Evolutionary conservation across 345 rosid genomes (phyloP).

Genomic region (Lepidium sativum): DNA sequence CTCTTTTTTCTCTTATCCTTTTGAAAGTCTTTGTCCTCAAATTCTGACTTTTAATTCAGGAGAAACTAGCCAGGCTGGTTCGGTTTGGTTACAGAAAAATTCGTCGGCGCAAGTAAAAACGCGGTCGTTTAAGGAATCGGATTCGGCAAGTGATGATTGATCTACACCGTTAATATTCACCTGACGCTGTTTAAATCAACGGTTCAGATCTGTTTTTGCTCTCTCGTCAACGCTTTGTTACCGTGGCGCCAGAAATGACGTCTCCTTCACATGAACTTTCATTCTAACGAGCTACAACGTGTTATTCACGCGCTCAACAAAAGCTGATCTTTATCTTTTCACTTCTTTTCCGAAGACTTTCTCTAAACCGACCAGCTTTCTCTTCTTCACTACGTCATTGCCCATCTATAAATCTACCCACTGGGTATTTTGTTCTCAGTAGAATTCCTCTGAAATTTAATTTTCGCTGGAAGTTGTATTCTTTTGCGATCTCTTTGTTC

Average conservation of each 20-base stretch:
- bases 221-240: slow-evolving; percentile 15
- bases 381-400: slow-evolving; percentile 21
- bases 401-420: slow-evolving; percentile 9
- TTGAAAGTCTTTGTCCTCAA: slow-evolving; percentile 4
- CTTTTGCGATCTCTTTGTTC: not conserved
- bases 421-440: not conserved
- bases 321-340: slow-evolving; percentile 2
- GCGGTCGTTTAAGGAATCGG: slow-evolving; percentile 5
- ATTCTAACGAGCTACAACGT: slow-evolving; percentile 5
- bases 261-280: not conserved
- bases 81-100: not conserved
- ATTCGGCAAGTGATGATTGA: slow-evolving; percentile 10
- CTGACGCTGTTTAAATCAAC: not conserved
- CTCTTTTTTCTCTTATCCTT: not conserved
- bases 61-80: too few relatives aligned
- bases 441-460: not conserved
- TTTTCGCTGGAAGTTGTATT: not conserved
- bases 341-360: slow-evolving; percentile 15
- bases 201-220: not conserved
- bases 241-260: too few relatives aligned
- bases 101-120: slow-evolving; percentile 6
- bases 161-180: slow-evolving; percentile 6
- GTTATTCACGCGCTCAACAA: slow-evolving; percentile 6
- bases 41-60: not conserved
- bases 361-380: not conserved